Percentiles rank a stretch among this genome's conserved stretches.
phyloP scores from a whole-genome alignment of 805 yeast species.

The Teunomyces funiuensis region DNA sequence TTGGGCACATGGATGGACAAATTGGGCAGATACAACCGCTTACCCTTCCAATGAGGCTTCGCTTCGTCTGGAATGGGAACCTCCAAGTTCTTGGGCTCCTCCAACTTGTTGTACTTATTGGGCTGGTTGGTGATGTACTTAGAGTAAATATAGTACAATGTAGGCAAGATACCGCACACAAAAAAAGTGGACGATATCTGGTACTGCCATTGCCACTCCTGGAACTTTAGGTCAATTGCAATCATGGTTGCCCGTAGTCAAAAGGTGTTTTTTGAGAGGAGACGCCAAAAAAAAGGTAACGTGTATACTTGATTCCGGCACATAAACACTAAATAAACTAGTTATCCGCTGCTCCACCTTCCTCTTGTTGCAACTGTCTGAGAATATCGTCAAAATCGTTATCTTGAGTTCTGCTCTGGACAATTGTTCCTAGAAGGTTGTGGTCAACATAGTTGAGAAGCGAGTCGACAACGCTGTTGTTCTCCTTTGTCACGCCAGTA shows the following conservation, averaged over 20 bases:
- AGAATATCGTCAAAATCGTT: conserved; percentile 20
- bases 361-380: conserved; percentile 20
- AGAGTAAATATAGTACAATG: conserved; percentile 33
- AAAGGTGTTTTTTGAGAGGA: background rate
- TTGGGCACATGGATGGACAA: conserved; percentile 56
- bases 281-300: background rate
- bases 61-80: conserved; percentile 73
- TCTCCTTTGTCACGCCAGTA: conserved; percentile 21
- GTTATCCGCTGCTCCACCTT: conserved; percentile 8
- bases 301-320: background rate
- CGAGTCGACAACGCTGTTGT: conserved; percentile 24
- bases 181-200: conserved; percentile 46
- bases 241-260: conserved; percentile 26
- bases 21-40: conserved; percentile 59
- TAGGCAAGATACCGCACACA: conserved; percentile 37
- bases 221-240: conserved; percentile 41
- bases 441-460: conserved; percentile 48
- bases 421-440: conserved; percentile 43
- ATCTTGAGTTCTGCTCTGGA: conserved; percentile 30
- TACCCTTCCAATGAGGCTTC: conserved; percentile 89
- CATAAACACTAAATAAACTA: background rate
- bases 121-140: conserved; percentile 38
- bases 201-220: conserved; percentile 45
- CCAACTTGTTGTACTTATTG: conserved; percentile 42
- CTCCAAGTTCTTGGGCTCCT: conserved; percentile 47